phyloP scores from a whole-genome alignment of 805 yeast genomes.

The Teunomyces gatunensis region DNA sequence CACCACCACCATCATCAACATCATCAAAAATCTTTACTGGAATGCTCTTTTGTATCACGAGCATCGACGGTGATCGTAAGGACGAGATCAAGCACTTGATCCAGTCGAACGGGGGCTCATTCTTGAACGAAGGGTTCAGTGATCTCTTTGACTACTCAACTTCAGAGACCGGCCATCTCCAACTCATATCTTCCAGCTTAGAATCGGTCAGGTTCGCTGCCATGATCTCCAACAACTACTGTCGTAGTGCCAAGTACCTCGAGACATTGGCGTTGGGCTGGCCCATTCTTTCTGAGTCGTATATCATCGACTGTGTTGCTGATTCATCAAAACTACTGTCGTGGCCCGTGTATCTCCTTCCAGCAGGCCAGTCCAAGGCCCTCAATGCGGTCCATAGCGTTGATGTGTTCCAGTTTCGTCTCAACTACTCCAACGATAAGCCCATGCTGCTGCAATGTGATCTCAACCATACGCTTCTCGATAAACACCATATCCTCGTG shows the following conservation, averaged over 20 bases:
- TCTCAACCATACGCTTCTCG: slow-evolving; percentile 37
- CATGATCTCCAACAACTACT: slow-evolving; percentile 53
- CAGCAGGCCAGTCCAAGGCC: slow-evolving; percentile 65
- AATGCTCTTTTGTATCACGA: slow-evolving; percentile 35
- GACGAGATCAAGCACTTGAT: slow-evolving; percentile 33
- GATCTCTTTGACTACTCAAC: slow-evolving; percentile 22
- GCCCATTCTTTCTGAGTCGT: slow-evolving; percentile 71
- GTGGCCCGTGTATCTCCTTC: slow-evolving; percentile 59
- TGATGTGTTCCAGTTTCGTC: slow-evolving; percentile 45
- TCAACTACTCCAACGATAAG: slow-evolving; percentile 29
- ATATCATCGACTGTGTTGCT: slow-evolving; percentile 49
- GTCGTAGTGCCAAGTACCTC: slow-evolving; percentile 71
- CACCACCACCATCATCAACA: no score
- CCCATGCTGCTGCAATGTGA: slow-evolving; percentile 40
- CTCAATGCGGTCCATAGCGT: slow-evolving; percentile 46
- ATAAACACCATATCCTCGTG: slow-evolving; percentile 32
- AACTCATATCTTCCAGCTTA: slow-evolving; percentile 8
- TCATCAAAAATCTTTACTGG: slow-evolving; percentile 20
- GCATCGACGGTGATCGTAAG: slow-evolving; percentile 32
- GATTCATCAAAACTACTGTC: slow-evolving; percentile 21
- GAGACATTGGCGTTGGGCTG: slow-evolving; percentile 79
- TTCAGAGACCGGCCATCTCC: slow-evolving; percentile 7
- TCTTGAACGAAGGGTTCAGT: slow-evolving; percentile 35
- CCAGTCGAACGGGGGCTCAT: slow-evolving; percentile 39
- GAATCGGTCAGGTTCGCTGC: slow-evolving; percentile 55